These are phyloP conservation scores for Epichloe festucae DNA, from an alignment of 2,329 filamentous ascomycete genomes.

Conservation along the genomic window DNA sequence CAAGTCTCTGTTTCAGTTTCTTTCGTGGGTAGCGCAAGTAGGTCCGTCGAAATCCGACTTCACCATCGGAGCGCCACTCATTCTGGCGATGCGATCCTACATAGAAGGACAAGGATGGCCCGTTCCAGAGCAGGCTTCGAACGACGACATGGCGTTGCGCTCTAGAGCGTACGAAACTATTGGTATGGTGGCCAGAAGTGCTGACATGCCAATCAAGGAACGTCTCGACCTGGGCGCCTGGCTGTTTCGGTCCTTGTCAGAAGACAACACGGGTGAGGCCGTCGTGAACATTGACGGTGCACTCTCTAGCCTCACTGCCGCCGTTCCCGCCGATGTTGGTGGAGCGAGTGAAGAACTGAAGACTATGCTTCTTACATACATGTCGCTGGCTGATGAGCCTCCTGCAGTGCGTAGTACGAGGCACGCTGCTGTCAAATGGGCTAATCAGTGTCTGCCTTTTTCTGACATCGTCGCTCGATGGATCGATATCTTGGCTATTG, in stretches of 20 bases:
- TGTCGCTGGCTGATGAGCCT: slow-evolving; percentile 37
- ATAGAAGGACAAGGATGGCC: slow-evolving; percentile 80
- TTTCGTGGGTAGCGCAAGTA: slow-evolving; percentile 74
- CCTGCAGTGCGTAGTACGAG: slow-evolving; percentile 59
- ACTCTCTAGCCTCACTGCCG: slow-evolving; percentile 55
- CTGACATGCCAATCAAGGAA: slow-evolving; percentile 41
- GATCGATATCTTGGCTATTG: slow-evolving; percentile 76
- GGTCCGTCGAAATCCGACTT: slow-evolving; percentile 47
- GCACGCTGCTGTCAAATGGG: slow-evolving; percentile 76
- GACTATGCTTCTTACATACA: slow-evolving; percentile 53
- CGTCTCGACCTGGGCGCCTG: slow-evolving; percentile 48
- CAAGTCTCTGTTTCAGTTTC: slow-evolving; percentile 70
- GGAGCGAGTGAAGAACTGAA: slow-evolving; percentile 24
- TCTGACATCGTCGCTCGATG: slow-evolving; percentile 68
- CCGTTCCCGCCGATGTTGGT: slow-evolving; percentile 25
- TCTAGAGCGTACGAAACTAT: slow-evolving; percentile 84
- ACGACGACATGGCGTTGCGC: slow-evolving; percentile 54
- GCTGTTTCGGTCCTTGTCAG: slow-evolving; percentile 71
- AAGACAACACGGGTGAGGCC: slow-evolving; percentile 63
- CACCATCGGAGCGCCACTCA: slow-evolving; percentile 53
- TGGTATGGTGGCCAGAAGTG: slow-evolving; percentile 60
- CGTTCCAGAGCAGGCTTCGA: slow-evolving; percentile 40
- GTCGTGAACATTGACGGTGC: slow-evolving; percentile 84
- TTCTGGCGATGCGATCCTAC: slow-evolving; percentile 58
- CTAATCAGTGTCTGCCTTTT: slow-evolving; percentile 76